A percentile compares a stretch with the other conserved stretches of the same genome.
These are phyloP conservation scores for Chlamydomonas applanata DNA, from an alignment of 139 green algal species.

Conservation along the genomic window DNA sequence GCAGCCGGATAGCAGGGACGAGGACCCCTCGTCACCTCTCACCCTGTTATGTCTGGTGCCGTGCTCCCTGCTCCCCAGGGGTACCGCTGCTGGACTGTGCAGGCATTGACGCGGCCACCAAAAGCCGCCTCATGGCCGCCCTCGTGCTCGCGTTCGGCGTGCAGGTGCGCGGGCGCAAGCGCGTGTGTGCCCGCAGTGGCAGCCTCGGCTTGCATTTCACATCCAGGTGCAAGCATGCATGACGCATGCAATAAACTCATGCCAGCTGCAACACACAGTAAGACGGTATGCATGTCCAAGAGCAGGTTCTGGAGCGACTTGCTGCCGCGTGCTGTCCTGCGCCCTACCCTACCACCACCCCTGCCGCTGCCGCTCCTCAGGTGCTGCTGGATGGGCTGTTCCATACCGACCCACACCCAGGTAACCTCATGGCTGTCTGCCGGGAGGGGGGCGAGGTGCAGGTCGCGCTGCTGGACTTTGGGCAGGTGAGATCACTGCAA, in stretches of 20 bases:
- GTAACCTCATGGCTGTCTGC: constrained; percentile 16
- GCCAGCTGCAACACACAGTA: no score
- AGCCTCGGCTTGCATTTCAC: no score
- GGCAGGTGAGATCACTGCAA: constrained; percentile 28
- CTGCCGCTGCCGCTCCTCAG: constrained; percentile 42
- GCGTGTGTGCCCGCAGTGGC: no score
- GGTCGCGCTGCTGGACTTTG: constrained; percentile 49
- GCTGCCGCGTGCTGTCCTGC: no score
- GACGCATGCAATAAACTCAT: no score
- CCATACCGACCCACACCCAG: constrained; percentile 52
- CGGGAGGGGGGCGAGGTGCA: background rate
- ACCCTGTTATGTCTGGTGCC: no score
- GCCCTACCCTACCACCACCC: background rate
- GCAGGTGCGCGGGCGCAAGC: background rate
- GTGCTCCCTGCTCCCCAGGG: no score
- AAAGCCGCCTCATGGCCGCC: constrained; percentile 1
- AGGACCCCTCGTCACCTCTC: no score
- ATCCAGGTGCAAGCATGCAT: no score
- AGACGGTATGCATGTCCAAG: no score
- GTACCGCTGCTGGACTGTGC: constrained; percentile 41
- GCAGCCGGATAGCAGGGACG: no score
- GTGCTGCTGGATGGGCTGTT: constrained; percentile 50
- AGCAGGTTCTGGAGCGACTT: no score
- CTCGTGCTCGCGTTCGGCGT: constrained; percentile 22
- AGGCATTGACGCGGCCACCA: constrained; percentile 18